Evolutionary conservation across 2,329 filamentous ascomycete genomes (phyloP).

Genomic region (Scortechinia acanthostroma): DNA sequence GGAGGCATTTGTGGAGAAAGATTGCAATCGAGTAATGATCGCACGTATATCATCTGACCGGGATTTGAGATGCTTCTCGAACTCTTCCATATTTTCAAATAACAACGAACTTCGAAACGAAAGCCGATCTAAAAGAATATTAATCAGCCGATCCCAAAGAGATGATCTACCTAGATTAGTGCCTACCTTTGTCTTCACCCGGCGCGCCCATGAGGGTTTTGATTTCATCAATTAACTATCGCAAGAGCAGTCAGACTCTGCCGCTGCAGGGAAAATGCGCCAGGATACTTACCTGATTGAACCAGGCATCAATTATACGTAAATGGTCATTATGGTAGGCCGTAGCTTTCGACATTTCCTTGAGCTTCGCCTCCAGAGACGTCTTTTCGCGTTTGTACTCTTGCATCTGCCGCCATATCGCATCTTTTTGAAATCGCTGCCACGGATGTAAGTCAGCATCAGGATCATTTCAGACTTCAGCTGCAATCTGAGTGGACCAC

Average conservation of each 20-base stretch:
- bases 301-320: conserved; percentile 60
- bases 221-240: conserved; percentile 17
- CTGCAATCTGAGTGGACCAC: no score
- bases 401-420: conserved; percentile 64
- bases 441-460: conserved; percentile 6
- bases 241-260: background rate
- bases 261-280: background rate
- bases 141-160: background rate
- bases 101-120: background rate
- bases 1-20: conserved; percentile 8
- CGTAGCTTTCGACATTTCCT: conserved; percentile 46
- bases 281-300: conserved; percentile 45
- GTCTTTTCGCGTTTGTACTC: conserved; percentile 63
- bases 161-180: conserved; percentile 12
- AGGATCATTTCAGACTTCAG: no score
- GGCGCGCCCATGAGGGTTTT: conserved; percentile 12
- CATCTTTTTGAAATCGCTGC: conserved; percentile 65
- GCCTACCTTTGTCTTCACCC: conserved; percentile 8
- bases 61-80: conserved; percentile 54
- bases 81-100: conserved; percentile 20
- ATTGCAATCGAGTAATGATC: conserved; percentile 39
- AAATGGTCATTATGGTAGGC: conserved; percentile 61
- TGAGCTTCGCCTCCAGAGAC: conserved; percentile 48
- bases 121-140: background rate
- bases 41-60: conserved; percentile 45